phyloP scores from a whole-genome alignment of 495 filamentous ascomycete genomes.

The Symbiotaphrina buchneri region DNA sequence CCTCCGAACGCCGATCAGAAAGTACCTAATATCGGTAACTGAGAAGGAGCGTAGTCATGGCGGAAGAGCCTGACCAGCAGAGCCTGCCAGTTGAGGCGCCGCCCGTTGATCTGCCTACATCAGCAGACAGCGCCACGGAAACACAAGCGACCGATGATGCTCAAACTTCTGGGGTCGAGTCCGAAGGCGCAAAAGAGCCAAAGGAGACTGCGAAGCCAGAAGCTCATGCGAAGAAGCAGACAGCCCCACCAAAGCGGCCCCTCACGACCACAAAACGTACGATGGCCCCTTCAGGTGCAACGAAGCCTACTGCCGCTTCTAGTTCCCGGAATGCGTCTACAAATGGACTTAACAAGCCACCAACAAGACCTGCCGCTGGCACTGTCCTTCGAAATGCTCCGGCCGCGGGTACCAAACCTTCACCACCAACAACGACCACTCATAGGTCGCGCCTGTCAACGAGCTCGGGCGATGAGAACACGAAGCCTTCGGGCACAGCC shows the following conservation, averaged over 20 bases:
- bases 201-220: neutral
- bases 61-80: no score
- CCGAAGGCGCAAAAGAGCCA: constrained; percentile 1
- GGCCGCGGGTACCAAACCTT: neutral
- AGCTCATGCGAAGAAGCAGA: constrained; percentile 1
- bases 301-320: neutral
- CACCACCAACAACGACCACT: neutral
- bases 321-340: constrained; percentile 1
- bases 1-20: no score
- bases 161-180: neutral
- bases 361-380: constrained; percentile 1
- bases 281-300: neutral
- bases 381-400: neutral
- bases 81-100: no score
- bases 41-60: no score
- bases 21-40: no score
- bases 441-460: constrained; percentile 3
- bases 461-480: constrained; percentile 2
- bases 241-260: constrained; percentile 1
- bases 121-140: no score
- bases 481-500: constrained; percentile 1
- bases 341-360: constrained; percentile 1
- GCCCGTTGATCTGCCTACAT: no score
- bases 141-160: neutral
- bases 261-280: constrained; percentile 1